Conservation (phyloP, 441 rosid species). For the Populus tomentosa region DNA sequence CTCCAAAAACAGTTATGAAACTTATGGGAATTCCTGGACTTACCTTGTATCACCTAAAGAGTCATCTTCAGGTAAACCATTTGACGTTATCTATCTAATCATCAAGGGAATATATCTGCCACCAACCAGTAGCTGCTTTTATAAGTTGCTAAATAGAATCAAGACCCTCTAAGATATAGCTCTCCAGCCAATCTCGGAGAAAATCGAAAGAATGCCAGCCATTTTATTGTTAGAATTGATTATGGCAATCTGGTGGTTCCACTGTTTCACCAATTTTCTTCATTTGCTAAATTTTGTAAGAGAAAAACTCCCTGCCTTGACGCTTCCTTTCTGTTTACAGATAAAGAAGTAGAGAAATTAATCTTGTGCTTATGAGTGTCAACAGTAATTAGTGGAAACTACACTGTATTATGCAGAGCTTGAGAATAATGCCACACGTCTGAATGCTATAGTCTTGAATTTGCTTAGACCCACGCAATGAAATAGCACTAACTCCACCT, state of each 20-base stretch:
- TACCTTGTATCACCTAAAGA: conserved; percentile 95
- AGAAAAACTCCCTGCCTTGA: too few species aligned
- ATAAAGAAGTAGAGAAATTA: neutral
- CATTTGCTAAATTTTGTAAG: neutral
- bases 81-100: neutral
- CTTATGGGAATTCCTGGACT: conserved; percentile 97
- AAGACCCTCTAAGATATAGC: neutral
- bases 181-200: neutral
- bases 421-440: neutral
- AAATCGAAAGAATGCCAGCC: neutral
- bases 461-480: neutral
- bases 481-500: conserved; percentile 6
- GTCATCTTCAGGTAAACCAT: conserved; percentile 86
- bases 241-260: neutral
- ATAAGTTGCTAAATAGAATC: neutral
- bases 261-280: neutral
- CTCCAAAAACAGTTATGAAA: conserved; percentile 97
- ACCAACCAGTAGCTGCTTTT: neutral
- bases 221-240: neutral
- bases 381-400: neutral
- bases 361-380: neutral
- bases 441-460: neutral
- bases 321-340: neutral
- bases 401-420: neutral
- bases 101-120: neutral